Conservation (phyloP, 176 grass and related monocot genomes). For the Zoysia pacifica region DNA sequence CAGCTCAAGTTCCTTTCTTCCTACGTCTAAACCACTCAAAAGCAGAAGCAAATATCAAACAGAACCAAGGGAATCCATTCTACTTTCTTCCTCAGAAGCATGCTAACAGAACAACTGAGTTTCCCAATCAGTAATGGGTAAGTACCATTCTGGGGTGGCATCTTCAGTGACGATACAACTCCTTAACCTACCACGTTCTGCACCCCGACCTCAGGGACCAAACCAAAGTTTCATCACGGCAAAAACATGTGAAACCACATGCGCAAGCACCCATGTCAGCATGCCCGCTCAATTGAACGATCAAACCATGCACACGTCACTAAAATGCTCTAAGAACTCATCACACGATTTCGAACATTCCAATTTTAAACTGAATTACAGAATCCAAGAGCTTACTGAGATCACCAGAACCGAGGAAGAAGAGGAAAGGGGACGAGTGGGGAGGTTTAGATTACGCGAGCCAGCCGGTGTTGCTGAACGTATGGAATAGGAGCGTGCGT, state of each 20-base stretch:
- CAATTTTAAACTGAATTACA: background rate
- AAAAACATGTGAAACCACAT: slow-evolving; percentile 10
- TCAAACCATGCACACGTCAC: background rate
- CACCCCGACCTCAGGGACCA: slow-evolving; percentile 3
- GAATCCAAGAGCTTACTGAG: background rate
- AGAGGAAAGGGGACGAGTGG: no score
- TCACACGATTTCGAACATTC: background rate
- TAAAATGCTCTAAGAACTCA: background rate
- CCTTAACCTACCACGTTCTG: slow-evolving; percentile 6
- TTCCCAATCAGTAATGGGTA: no score
- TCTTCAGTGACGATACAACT: background rate
- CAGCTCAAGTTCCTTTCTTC: no score
- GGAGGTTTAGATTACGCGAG: slow-evolving; percentile 55
- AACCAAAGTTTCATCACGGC: slow-evolving; percentile 10
- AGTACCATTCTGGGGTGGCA: background rate
- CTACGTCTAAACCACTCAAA: background rate
- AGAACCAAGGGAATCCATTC: background rate
- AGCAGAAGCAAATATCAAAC: background rate
- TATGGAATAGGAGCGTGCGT: slow-evolving; percentile 83
- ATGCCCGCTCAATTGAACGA: slow-evolving; percentile 4
- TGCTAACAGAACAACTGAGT: background rate
- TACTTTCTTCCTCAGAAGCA: background rate
- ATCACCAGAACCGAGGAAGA: background rate
- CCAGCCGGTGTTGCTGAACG: slow-evolving; percentile 99
- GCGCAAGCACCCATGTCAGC: background rate